Percentiles rank a stretch among this genome's conserved stretches.
Evolutionary conservation across 2,329 filamentous ascomycete species (phyloP).

Genomic region (Sporothrix mexicana): DNA sequence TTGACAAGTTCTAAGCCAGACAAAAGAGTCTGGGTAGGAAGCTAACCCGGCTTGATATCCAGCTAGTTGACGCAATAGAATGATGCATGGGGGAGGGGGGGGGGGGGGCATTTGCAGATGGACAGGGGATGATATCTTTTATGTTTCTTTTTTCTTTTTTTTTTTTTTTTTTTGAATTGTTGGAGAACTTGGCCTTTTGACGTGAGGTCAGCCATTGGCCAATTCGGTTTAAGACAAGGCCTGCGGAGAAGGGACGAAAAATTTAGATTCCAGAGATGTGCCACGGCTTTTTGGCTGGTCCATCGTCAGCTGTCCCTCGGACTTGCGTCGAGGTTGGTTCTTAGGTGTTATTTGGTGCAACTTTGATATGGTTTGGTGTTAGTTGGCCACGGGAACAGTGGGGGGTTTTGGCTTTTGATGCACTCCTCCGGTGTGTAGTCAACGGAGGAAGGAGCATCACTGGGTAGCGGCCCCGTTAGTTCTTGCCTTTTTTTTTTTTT

Average conservation of each 20-base stretch:
- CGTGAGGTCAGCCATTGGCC: background rate
- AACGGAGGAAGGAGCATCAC: background rate
- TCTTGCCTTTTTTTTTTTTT: constrained; percentile 7
- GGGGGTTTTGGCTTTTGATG: background rate
- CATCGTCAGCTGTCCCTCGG: background rate
- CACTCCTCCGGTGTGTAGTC: background rate
- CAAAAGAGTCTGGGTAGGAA: background rate
- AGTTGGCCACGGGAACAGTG: constrained; percentile 4
- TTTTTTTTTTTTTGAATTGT: too few species aligned
- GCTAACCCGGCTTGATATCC: background rate
- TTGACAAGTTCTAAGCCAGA: constrained; percentile 14
- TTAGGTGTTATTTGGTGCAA: background rate
- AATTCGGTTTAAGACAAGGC: background rate
- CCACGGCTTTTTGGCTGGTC: background rate
- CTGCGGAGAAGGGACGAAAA: background rate
- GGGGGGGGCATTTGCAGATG: background rate
- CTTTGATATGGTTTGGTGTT: constrained; percentile 12
- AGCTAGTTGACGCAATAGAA: background rate
- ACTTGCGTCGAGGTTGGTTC: background rate
- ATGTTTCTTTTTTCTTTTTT: too few species aligned
- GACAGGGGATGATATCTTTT: background rate
- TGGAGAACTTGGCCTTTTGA: background rate
- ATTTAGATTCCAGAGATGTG: background rate
- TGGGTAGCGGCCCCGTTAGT: background rate
- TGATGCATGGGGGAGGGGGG: constrained; percentile 5